These are phyloP conservation scores for Papiliotrema terrestris DNA, from an alignment of 1,284 basidiomycete species.

Conservation along the genomic window DNA sequence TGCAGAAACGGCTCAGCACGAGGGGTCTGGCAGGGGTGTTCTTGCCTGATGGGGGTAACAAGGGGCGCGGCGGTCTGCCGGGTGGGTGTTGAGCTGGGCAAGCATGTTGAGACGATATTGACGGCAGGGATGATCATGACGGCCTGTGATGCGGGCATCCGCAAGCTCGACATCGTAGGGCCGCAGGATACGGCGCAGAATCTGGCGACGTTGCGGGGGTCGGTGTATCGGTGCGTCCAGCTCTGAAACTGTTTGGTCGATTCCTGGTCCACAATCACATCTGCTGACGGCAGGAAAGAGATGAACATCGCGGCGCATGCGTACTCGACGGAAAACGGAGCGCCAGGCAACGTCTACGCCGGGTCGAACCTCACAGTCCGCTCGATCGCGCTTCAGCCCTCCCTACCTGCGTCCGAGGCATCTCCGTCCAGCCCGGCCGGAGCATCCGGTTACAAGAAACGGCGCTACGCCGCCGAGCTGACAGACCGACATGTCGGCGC, in stretches of 20 bases:
- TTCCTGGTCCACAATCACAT: too few species aligned
- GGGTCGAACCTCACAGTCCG: slow-evolving; percentile 27
- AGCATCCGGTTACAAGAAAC: not conserved
- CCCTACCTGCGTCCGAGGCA: not conserved
- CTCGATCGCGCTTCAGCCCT: slow-evolving; percentile 17
- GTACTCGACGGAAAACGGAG: not conserved
- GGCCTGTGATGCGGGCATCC: slow-evolving; percentile 66
- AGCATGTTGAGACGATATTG: not conserved
- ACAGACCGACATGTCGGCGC: not conserved
- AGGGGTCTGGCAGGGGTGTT: slow-evolving; percentile 67
- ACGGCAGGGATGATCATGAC: slow-evolving; percentile 72
- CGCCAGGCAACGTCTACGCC: slow-evolving; percentile 17
- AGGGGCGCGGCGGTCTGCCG: slow-evolving; percentile 61
- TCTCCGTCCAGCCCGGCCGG: not conserved
- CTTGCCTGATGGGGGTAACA: slow-evolving; percentile 62
- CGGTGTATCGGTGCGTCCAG: slow-evolving; percentile 15
- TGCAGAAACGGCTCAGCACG: slow-evolving; percentile 64
- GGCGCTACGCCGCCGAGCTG: not conserved
- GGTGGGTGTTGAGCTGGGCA: slow-evolving; percentile 53
- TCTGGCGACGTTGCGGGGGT: slow-evolving; percentile 59
- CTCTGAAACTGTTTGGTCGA: not conserved
- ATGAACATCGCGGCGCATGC: slow-evolving; percentile 10
- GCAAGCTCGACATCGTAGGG: slow-evolving; percentile 62
- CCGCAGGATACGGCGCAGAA: slow-evolving; percentile 68
- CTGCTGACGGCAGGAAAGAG: slow-evolving; percentile 3